Evolutionary conservation across 129 eudicot genomes (phyloP).

Genomic region (Pseudognaphalium luteoalbum): DNA sequence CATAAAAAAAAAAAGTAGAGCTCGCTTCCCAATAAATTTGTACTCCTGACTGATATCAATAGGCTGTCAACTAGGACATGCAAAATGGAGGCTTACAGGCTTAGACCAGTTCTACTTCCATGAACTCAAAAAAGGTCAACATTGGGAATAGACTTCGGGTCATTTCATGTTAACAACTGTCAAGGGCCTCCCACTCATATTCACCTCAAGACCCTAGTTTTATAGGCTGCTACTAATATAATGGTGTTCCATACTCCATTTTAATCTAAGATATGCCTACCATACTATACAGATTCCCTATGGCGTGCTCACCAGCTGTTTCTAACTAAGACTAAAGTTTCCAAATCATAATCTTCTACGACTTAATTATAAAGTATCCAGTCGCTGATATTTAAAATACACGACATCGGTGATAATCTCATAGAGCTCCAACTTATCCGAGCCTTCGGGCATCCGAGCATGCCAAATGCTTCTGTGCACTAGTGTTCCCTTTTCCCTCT

Average conservation of each 20-base stretch:
- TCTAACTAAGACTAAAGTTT: constrained; percentile 12
- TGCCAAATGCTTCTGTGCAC: constrained; percentile 18
- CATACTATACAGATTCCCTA: constrained; percentile 12
- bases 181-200: constrained; percentile 4
- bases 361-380: constrained; percentile 3
- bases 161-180: not conserved
- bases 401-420: not conserved
- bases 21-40: not conserved
- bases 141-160: not conserved
- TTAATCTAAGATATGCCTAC: not conserved
- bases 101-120: constrained; percentile 1
- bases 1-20: not conserved
- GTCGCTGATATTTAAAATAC: not conserved
- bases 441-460: constrained; percentile 17
- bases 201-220: constrained; percentile 23
- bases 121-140: not conserved
- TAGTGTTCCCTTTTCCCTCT: constrained; percentile 18
- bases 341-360: constrained; percentile 4
- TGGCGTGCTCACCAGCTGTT: constrained; percentile 11
- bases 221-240: constrained; percentile 13
- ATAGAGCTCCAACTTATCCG: constrained; percentile 15
- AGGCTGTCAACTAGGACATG: constrained; percentile 12
- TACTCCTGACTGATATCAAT: not conserved
- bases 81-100: not conserved
- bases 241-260: constrained; percentile 1